Conservation (phyloP, 2,329 filamentous ascomycete species). For the Didymella exigua region DNA sequence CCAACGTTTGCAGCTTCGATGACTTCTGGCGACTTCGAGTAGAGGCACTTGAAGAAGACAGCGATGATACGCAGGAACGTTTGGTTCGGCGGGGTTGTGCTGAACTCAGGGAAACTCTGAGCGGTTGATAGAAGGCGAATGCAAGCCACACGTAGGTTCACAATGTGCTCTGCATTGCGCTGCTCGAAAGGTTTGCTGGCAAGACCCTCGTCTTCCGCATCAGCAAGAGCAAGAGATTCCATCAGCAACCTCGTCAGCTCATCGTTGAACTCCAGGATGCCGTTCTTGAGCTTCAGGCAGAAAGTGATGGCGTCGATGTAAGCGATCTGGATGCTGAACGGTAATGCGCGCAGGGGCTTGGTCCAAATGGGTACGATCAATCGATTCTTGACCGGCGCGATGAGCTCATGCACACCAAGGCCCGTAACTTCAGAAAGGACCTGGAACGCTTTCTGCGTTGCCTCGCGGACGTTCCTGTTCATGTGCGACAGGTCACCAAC, state of each 20-base stretch:
- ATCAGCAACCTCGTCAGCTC: constrained; percentile 86
- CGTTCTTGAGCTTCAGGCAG: constrained; percentile 84
- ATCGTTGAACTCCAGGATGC: constrained; percentile 91
- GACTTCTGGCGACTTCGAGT: constrained; percentile 88
- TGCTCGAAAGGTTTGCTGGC: constrained; percentile 87
- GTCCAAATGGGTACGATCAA: constrained; percentile 91
- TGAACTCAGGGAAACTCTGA: constrained; percentile 91
- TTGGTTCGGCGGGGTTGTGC: constrained; percentile 71
- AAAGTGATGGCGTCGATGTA: constrained; percentile 98
- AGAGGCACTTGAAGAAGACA: constrained; percentile 97
- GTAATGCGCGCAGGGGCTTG: constrained; percentile 89
- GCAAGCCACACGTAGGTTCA: constrained; percentile 89
- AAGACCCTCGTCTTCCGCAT: constrained; percentile 90
- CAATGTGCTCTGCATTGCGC: constrained; percentile 92
- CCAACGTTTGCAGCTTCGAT: constrained; percentile 93
- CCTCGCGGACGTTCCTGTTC: constrained; percentile 92
- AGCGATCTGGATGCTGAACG: constrained; percentile 94
- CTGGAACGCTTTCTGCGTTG: constrained; percentile 79
- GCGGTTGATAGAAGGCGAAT: constrained; percentile 91
- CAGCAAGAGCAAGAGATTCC: constrained; percentile 91
- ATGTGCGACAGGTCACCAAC: constrained; percentile 91
- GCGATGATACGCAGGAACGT: constrained; percentile 73
- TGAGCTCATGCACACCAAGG: constrained; percentile 82
- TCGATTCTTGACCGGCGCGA: constrained; percentile 87
- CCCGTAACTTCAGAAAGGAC: constrained; percentile 79